Evolutionary conservation across 1,284 basidiomycete species (phyloP).

Genomic region (Apiotrichum brassicae): DNA sequence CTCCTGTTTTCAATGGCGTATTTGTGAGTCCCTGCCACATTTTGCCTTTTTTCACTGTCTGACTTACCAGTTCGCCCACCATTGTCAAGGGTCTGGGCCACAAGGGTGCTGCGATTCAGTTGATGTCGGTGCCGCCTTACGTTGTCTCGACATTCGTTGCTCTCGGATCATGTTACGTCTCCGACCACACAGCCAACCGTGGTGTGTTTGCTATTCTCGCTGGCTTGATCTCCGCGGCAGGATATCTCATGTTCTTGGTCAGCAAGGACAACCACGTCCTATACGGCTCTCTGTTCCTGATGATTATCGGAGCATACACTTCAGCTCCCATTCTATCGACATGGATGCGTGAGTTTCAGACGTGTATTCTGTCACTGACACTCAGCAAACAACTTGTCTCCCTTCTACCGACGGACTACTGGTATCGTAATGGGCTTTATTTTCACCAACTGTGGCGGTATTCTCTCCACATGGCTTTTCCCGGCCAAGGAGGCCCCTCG

Average conservation of each 20-base stretch:
- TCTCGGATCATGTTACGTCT: constrained; percentile 52
- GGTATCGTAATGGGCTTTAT: constrained; percentile 55
- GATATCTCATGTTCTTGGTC: constrained; percentile 37
- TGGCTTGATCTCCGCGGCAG: constrained; percentile 23
- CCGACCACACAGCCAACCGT: constrained; percentile 54
- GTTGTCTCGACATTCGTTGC: constrained; percentile 52
- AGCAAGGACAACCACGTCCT: constrained; percentile 25
- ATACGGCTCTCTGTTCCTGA: constrained; percentile 41
- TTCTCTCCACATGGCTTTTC: constrained; percentile 55
- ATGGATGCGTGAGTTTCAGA: too few species aligned
- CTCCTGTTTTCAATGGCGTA: constrained; percentile 56
- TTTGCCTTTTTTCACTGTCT: constrained; percentile 54
- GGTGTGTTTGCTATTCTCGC: constrained; percentile 37
- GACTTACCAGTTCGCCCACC: constrained; percentile 41
- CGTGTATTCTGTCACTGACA: too few species aligned
- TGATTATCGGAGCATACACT: constrained; percentile 39
- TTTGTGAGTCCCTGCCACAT: constrained; percentile 27
- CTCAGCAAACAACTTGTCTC: constrained; percentile 59
- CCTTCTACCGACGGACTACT: constrained; percentile 54
- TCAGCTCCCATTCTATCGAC: constrained; percentile 29
- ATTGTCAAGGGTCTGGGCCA: constrained; percentile 54
- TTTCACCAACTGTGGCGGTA: constrained; percentile 55
- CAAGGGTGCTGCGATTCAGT: constrained; percentile 29
- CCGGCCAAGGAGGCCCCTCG: constrained; percentile 48
- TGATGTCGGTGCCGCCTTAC: constrained; percentile 55